phyloP scores from a whole-genome alignment of 257 asterid genomes.

The Jaltomata sinuosa region DNA sequence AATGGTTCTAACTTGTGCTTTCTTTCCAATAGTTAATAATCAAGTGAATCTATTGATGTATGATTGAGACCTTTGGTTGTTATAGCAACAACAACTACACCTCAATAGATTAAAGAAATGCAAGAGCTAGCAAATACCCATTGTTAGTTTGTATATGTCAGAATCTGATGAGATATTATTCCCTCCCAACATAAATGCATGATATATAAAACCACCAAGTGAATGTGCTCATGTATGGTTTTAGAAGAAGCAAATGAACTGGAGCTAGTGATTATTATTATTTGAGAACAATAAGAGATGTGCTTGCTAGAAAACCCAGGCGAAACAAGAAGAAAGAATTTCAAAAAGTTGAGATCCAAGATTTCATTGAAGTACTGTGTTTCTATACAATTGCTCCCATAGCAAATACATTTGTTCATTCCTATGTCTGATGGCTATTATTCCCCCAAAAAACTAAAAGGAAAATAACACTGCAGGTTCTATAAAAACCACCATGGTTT shows the following conservation, averaged over 20 bases:
- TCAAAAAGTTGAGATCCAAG: background rate
- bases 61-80: background rate
- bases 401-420: constrained; percentile 13
- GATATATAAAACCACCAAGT: background rate
- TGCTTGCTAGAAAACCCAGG: background rate
- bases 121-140: background rate
- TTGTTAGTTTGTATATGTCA: too few species aligned
- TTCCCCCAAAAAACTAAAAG: constrained; percentile 25
- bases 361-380: background rate
- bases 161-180: too few species aligned
- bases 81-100: background rate
- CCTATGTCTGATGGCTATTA: constrained; percentile 15
- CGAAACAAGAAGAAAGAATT: background rate
- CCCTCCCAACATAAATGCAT: too few species aligned
- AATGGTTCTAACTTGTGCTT: background rate
- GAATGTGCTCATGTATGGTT: background rate
- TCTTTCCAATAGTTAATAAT: background rate
- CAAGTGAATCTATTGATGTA: background rate
- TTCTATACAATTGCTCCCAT: constrained; percentile 9
- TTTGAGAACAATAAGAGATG: background rate
- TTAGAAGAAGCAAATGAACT: background rate
- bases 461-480: constrained; percentile 26
- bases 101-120: background rate
- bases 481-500: constrained; percentile 41
- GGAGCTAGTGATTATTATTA: background rate